These are phyloP conservation scores for Trichoderma semiorbis DNA, from an alignment of 2,329 filamentous ascomycete species.

Conservation along the genomic window DNA sequence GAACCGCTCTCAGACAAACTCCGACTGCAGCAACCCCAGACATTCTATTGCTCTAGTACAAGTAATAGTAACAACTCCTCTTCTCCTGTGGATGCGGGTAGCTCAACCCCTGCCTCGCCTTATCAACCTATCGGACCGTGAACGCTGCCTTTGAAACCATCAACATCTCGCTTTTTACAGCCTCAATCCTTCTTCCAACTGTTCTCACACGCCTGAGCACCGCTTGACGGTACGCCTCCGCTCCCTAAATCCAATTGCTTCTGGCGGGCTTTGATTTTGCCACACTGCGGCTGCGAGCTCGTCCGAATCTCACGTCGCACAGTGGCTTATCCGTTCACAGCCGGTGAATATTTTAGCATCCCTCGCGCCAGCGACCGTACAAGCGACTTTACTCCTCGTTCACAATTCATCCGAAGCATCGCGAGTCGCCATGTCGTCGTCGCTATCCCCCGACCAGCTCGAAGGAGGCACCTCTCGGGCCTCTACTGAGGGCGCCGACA, in stretches of 20 bases:
- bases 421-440: conserved; percentile 38
- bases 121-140: neutral
- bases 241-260: conserved; percentile 3
- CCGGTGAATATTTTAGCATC: conserved; percentile 5
- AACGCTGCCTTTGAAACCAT: neutral
- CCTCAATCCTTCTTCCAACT: neutral
- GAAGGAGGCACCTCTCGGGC: conserved; percentile 28
- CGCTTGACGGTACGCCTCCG: neutral
- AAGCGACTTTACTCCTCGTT: neutral
- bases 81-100: neutral
- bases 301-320: conserved; percentile 14
- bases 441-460: conserved; percentile 42
- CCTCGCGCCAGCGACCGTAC: neutral
- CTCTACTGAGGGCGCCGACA: conserved; percentile 33
- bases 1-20: neutral
- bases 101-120: neutral
- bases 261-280: neutral
- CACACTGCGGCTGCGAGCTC: conserved; percentile 11
- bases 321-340: conserved; percentile 8
- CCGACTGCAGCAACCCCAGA: neutral
- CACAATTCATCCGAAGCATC: neutral
- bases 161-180: neutral
- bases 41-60: neutral
- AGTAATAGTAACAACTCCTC: neutral
- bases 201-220: neutral